Evolutionary conservation across 352 stramenopile genomes (phyloP).

Genomic region (Globisporangium megalacanthum): DNA sequence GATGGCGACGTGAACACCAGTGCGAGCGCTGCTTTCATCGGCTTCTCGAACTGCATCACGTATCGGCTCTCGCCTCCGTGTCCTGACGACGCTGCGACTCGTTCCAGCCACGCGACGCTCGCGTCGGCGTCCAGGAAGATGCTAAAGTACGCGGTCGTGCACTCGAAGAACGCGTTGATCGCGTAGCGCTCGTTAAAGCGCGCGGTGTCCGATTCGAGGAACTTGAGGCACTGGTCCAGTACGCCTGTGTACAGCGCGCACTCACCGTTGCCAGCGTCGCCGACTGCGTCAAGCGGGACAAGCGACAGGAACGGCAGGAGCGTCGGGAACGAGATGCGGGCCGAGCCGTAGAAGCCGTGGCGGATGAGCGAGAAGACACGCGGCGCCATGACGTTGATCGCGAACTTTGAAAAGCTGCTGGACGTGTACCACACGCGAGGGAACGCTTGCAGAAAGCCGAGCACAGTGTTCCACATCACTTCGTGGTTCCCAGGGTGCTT

Average conservation of each 20-base stretch:
- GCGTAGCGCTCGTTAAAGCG: slow-evolving; percentile 47
- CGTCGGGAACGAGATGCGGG: slow-evolving; percentile 56
- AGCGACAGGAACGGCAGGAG: slow-evolving; percentile 70
- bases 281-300: slow-evolving; percentile 51
- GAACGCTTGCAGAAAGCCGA: slow-evolving; percentile 63
- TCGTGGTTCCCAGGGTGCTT: slow-evolving; percentile 65
- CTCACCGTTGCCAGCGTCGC: slow-evolving; percentile 26
- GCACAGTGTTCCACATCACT: slow-evolving; percentile 65
- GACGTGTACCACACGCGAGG: slow-evolving; percentile 36
- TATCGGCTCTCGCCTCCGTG: slow-evolving; percentile 32
- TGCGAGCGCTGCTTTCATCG: slow-evolving; percentile 34
- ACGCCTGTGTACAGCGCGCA: slow-evolving; percentile 57
- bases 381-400: slow-evolving; percentile 52
- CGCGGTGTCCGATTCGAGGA: slow-evolving; percentile 46
- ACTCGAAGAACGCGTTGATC: slow-evolving; percentile 69
- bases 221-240: slow-evolving; percentile 68
- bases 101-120: slow-evolving; percentile 26
- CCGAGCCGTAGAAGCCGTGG: slow-evolving; percentile 74
- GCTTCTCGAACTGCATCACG: slow-evolving; percentile 63
- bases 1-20: slow-evolving; percentile 28
- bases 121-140: slow-evolving; percentile 48
- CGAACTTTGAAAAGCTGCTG: slow-evolving; percentile 52
- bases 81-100: slow-evolving; percentile 2
- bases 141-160: slow-evolving; percentile 55
- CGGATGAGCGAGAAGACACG: slow-evolving; percentile 66